Evolutionary conservation across 176 grass and related monocot species (phyloP), one percentile per base, ranked within the genome.

Genomic region (Phoenix roebelenii): DNA sequence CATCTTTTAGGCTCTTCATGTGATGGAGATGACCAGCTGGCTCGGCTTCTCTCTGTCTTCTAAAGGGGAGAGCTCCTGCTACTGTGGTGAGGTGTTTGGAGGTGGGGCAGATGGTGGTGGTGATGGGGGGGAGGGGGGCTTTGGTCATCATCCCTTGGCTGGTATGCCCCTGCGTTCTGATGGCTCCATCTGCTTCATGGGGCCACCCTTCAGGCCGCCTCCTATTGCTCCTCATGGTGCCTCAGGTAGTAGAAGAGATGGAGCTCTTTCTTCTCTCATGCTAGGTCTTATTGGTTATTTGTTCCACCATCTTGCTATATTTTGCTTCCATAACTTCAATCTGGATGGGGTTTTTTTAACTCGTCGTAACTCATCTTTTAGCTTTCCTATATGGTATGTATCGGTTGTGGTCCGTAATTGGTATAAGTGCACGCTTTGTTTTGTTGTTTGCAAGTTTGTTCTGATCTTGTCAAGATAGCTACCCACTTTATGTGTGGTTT

Each of bases 111-210:
- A 18, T 28, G n/a, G 26, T 16, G 17, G 52, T 22, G 25, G 52
- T 15, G 65, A 15, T 7, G 52, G 17, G 7, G n/a, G 51, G n/a
- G 48, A 7, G 19, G 18, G 23, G 64, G 2, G 51, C 5, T 54
- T 1, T 28, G 15, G 14, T n/a, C 51, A 74, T 53, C 59, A 74
- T 53, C 59, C 58, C 5, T 50, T 22, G 7, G 53, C 22, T 64
- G 58, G 63, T 14, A 60, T 59, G 50, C 67, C 60, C 52, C 49
- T 67, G 7, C 72, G 60, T 17, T 75, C 76, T 57, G 75, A 74
- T 66, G 69, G 18, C 5, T 69, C 85, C 55, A 19, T 70, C 24
- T 64, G 29, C 60, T 19, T 63, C 68, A 66, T 60, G 60, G 60
- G 72, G 54, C 76, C 24, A n/a, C 19, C 55, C 30, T 53, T 73